phyloP scores from a whole-genome alignment of 345 rosid species.

The Camelina laxa region DNA sequence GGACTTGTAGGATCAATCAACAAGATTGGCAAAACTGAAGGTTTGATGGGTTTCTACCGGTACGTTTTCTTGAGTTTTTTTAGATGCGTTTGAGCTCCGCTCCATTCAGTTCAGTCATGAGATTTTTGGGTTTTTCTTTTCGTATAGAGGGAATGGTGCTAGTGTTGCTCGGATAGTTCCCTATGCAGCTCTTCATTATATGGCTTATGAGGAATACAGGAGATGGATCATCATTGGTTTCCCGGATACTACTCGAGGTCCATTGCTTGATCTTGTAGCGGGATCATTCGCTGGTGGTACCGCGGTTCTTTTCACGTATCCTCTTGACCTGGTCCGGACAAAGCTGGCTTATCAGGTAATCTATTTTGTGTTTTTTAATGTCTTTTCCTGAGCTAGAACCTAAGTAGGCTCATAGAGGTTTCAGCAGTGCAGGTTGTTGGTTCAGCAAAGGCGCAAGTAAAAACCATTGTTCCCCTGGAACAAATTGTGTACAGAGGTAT shows the following conservation, averaged over 20 bases:
- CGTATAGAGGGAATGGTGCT: slow-evolving; percentile 82
- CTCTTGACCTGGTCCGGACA: slow-evolving; percentile 87
- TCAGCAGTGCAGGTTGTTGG: slow-evolving; percentile 65
- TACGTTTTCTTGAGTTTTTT: slow-evolving; percentile 39
- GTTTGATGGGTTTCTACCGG: slow-evolving; percentile 91
- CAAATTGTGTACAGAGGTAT: slow-evolving; percentile 70
- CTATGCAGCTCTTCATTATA: slow-evolving; percentile 93
- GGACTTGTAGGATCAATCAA: slow-evolving; percentile 72
- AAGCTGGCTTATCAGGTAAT: slow-evolving; percentile 92
- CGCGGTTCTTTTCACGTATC: slow-evolving; percentile 89
- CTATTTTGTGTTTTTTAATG: slow-evolving; percentile 5
- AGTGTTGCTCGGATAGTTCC: slow-evolving; percentile 95
- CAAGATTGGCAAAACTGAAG: slow-evolving; percentile 81
- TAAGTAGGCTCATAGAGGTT: slow-evolving; percentile 26
- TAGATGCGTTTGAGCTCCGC: background rate
- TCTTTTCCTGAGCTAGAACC: background rate
- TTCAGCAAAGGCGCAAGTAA: slow-evolving; percentile 53
- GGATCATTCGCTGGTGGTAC: slow-evolving; percentile 96
- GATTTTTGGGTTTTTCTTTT: slow-evolving; percentile 11
- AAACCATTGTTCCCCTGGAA: slow-evolving; percentile 46
- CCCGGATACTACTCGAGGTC: slow-evolving; percentile 74
- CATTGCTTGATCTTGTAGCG: slow-evolving; percentile 88
- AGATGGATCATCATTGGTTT: slow-evolving; percentile 77
- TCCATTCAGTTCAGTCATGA: background rate
- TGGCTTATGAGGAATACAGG: slow-evolving; percentile 91